phyloP scores from a whole-genome alignment of 1,284 basidiomycete species.

The Cystobasidiaceae sp. region DNA sequence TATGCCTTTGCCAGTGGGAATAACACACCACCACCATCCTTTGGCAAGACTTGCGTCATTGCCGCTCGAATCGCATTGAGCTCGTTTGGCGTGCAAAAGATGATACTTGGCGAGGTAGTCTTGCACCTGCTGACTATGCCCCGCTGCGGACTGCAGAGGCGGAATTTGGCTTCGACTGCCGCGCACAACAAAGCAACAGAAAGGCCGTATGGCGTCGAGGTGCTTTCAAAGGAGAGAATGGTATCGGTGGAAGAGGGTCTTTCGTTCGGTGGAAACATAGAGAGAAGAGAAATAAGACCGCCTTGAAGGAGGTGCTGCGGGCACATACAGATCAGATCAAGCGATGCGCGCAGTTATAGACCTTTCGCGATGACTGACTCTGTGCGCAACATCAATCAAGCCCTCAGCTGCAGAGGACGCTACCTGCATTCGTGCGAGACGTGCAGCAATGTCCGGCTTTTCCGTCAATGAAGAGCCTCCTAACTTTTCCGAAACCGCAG shows the following conservation, averaged over 20 bases:
- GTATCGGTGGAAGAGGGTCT: neutral
- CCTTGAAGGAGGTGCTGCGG: conserved; percentile 20
- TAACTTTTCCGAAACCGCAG: neutral
- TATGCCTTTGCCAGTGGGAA: conserved; percentile 31
- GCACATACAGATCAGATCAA: neutral
- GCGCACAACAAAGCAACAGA: neutral
- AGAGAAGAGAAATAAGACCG: conserved; percentile 19
- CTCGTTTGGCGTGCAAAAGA: conserved; percentile 30
- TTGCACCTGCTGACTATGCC: conserved; percentile 19
- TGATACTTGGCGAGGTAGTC: conserved; percentile 6
- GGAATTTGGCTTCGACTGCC: conserved; percentile 10
- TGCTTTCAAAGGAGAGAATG: conserved; percentile 23
- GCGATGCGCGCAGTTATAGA: neutral
- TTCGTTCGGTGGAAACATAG: conserved; percentile 17
- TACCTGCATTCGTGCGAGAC: conserved; percentile 9
- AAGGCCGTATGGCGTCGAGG: conserved; percentile 25
- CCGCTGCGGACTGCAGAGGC: neutral
- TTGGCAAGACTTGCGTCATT: neutral
- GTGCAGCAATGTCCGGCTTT: neutral
- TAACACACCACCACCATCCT: conserved; percentile 23
- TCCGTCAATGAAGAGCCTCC: neutral
- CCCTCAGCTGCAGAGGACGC: neutral
- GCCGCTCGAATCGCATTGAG: conserved; percentile 20
- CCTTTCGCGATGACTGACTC: neutral
- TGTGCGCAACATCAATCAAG: neutral